phyloP scores from a whole-genome alignment of 805 yeast genomes.

The Kluyveromyces dobzhanskii region DNA sequence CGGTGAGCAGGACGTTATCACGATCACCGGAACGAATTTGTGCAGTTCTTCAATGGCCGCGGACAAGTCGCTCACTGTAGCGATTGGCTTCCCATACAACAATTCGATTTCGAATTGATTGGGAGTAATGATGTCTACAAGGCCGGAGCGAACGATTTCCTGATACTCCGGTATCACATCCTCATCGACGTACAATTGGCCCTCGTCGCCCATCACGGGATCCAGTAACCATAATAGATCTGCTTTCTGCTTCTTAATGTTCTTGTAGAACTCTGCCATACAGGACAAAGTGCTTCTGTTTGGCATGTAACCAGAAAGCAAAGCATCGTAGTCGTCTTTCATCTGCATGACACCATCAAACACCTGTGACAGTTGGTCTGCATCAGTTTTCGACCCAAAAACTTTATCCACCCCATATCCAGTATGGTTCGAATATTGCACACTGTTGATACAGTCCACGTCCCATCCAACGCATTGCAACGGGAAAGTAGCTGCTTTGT shows the following conservation, averaged over 20 bases:
- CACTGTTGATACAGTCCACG: slow-evolving; percentile 57
- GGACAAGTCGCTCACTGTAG: slow-evolving; percentile 31
- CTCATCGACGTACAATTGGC: slow-evolving; percentile 54
- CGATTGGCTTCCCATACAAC: slow-evolving; percentile 45
- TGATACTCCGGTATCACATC: slow-evolving; percentile 53
- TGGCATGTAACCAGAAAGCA: slow-evolving; percentile 64
- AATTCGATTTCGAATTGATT: slow-evolving; percentile 85
- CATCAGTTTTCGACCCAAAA: slow-evolving; percentile 38
- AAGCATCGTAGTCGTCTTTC: slow-evolving; percentile 37
- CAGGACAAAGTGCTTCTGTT: slow-evolving; percentile 41
- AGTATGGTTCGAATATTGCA: slow-evolving; percentile 62
- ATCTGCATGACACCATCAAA: slow-evolving; percentile 34
- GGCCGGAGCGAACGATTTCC: slow-evolving; percentile 34
- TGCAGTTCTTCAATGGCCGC: slow-evolving; percentile 45
- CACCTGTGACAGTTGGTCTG: slow-evolving; percentile 32
- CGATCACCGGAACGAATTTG: slow-evolving; percentile 17
- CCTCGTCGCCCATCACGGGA: slow-evolving; percentile 80
- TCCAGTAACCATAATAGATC: slow-evolving; percentile 50
- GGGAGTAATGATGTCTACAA: slow-evolving; percentile 74
- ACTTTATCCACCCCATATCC: slow-evolving; percentile 39
- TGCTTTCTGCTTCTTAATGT: slow-evolving; percentile 31
- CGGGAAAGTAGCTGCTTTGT: slow-evolving; percentile 58
- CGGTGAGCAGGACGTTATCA: slow-evolving; percentile 20
- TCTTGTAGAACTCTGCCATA: slow-evolving; percentile 33
- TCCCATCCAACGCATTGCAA: slow-evolving; percentile 61